Evolutionary conservation across 2,329 filamentous ascomycete species (phyloP).

Genomic region (Colletotrichum tropicicola): DNA sequence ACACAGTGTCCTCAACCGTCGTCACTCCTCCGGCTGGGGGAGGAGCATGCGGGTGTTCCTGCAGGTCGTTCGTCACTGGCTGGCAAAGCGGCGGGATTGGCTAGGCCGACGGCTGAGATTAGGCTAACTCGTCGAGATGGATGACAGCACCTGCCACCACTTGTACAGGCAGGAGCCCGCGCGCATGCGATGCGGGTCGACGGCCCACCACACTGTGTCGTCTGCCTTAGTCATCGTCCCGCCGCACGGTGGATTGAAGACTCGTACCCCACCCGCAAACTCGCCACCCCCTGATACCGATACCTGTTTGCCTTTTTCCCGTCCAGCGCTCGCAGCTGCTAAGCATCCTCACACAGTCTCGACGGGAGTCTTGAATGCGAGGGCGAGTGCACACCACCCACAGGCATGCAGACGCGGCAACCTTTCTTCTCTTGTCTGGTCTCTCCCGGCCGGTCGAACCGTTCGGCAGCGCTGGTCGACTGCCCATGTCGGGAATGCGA

Average conservation of each 20-base stretch:
- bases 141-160: background rate
- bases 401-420: too few relatives aligned
- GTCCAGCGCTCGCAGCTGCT: too few relatives aligned
- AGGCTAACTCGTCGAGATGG: background rate
- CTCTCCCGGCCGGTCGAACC: background rate
- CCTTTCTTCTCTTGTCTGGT: too few relatives aligned
- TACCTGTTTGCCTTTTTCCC: too few relatives aligned
- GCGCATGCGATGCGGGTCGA: background rate
- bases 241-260: background rate
- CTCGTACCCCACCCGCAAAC: background rate
- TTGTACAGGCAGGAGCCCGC: background rate
- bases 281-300: conserved; percentile 26
- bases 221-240: conserved; percentile 1
- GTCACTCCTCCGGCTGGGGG: too few relatives aligned
- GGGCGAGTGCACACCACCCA: too few relatives aligned
- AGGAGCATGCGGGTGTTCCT: conserved; percentile 26
- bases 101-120: background rate
- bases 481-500: too few relatives aligned
- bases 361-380: too few relatives aligned
- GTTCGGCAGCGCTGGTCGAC: too few relatives aligned
- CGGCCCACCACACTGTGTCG: conserved; percentile 2
- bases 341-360: too few relatives aligned
- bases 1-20: conserved; percentile 20
- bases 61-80: conserved; percentile 23
- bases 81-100: background rate